Evolutionary conservation across 495 filamentous ascomycete genomes (phyloP).

Genomic region (Peziza echinospora): DNA sequence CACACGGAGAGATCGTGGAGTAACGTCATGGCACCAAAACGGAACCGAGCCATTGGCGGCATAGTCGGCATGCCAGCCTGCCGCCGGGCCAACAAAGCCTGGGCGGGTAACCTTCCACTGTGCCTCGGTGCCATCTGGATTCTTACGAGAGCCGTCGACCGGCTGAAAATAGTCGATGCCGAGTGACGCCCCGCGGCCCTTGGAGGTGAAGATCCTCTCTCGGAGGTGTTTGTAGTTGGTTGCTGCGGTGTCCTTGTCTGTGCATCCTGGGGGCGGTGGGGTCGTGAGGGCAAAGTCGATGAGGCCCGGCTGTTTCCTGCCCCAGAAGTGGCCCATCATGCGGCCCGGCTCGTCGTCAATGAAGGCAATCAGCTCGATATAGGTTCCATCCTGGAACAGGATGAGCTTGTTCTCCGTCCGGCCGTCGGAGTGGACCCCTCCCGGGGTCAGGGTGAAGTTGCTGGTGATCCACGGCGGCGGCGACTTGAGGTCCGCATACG

Average conservation of each 20-base stretch:
- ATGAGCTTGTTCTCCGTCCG: slow-evolving; percentile 35
- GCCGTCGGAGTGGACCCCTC: slow-evolving; percentile 31
- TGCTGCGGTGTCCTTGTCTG: background rate
- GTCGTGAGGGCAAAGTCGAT: slow-evolving; percentile 35
- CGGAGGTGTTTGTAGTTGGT: slow-evolving; percentile 11
- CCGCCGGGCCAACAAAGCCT: slow-evolving; percentile 8
- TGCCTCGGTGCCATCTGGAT: slow-evolving; percentile 26
- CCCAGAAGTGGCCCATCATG: slow-evolving; percentile 31
- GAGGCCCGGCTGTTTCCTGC: slow-evolving; percentile 23
- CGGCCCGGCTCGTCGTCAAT: slow-evolving; percentile 24
- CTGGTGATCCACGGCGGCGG: slow-evolving; percentile 28
- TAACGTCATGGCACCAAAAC: slow-evolving; percentile 38
- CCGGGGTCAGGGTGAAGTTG: slow-evolving; percentile 32
- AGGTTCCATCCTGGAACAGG: slow-evolving; percentile 33
- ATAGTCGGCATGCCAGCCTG: slow-evolving; percentile 1
- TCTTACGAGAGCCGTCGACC: slow-evolving; percentile 23
- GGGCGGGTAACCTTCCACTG: slow-evolving; percentile 33
- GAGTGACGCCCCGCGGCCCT: slow-evolving; percentile 4
- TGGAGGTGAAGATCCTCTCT: slow-evolving; percentile 15
- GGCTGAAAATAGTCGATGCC: slow-evolving; percentile 25
- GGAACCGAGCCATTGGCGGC: slow-evolving; percentile 20
- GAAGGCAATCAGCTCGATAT: slow-evolving; percentile 40
- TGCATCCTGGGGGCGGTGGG: too few species aligned
- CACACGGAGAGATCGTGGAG: slow-evolving; percentile 25
- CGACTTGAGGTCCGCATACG: slow-evolving; percentile 21